A percentile compares a stretch with the other conserved stretches of the same genome.
These are phyloP conservation scores for Aspergillus neotritici DNA, from an alignment of 2,329 filamentous ascomycete genomes.

Conservation along the genomic window DNA sequence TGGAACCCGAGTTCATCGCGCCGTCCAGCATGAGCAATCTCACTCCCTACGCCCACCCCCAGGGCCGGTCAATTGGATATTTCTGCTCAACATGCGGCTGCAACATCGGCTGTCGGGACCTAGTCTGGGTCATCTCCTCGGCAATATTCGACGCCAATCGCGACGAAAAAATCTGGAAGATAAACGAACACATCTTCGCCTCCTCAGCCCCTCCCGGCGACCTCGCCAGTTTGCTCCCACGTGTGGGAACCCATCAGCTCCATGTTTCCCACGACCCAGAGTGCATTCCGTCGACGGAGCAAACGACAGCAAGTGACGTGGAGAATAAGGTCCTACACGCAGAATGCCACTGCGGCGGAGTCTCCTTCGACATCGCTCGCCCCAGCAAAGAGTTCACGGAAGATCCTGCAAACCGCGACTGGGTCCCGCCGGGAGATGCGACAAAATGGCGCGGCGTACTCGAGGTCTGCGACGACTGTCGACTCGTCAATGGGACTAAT, in stretches of 20 bases:
- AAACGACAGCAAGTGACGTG: neutral
- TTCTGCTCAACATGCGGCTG: constrained; percentile 44
- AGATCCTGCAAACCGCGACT: constrained; percentile 17
- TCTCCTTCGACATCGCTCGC: constrained; percentile 38
- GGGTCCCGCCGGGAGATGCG: constrained; percentile 13
- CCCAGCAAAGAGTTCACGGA: constrained; percentile 28
- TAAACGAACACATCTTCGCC: constrained; percentile 16
- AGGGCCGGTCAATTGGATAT: constrained; percentile 25
- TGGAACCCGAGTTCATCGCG: constrained; percentile 19
- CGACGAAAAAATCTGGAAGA: constrained; percentile 14
- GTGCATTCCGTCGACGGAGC: neutral
- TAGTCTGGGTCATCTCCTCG: constrained; percentile 19
- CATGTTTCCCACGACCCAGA: constrained; percentile 1
- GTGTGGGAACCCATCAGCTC: constrained; percentile 12
- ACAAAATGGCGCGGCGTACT: constrained; percentile 23
- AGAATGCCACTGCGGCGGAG: constrained; percentile 43
- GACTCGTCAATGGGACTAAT: constrained; percentile 35
- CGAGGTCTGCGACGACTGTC: constrained; percentile 35
- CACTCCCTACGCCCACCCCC: constrained; percentile 28
- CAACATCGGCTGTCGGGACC: constrained; percentile 20
- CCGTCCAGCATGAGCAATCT: constrained; percentile 16
- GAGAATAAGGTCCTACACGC: constrained; percentile 25
- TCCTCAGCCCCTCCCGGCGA: constrained; percentile 14
- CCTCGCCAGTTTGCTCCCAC: constrained; percentile 12
- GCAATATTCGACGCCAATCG: constrained; percentile 19